These are phyloP conservation scores for Striga asiatica DNA, from an alignment of 257 asterid species.

Conservation along the genomic window DNA sequence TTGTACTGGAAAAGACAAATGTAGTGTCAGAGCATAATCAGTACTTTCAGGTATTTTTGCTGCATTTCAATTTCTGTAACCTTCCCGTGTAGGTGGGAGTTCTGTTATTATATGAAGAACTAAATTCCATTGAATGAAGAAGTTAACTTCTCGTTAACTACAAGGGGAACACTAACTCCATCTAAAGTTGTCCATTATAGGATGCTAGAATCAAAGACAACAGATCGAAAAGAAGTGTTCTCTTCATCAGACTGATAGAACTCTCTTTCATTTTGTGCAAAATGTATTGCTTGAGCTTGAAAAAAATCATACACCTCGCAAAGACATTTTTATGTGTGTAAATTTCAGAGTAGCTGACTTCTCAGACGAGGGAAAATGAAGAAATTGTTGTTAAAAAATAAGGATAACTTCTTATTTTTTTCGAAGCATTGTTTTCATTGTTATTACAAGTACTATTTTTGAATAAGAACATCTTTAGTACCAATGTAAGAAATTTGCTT, in stretches of 20 bases:
- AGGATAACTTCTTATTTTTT: background rate
- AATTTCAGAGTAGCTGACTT: background rate
- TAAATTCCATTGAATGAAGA: background rate
- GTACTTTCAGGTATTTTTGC: slow-evolving; percentile 64
- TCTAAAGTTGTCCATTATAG: background rate
- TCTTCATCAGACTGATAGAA: background rate
- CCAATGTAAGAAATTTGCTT: background rate
- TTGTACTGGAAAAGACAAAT: slow-evolving; percentile 67
- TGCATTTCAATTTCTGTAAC: background rate
- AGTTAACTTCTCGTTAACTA: background rate
- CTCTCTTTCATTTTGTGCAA: background rate
- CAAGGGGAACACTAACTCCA: background rate
- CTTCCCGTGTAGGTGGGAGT: background rate
- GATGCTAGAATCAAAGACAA: background rate
- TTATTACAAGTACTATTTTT: background rate
- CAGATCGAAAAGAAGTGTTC: background rate
- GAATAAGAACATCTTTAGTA: background rate
- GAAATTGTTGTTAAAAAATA: no score
- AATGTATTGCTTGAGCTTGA: background rate
- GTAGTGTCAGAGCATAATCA: slow-evolving; percentile 90
- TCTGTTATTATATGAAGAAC: background rate
- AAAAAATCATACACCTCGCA: background rate
- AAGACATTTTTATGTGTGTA: background rate
- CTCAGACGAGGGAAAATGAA: background rate
- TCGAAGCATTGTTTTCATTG: no score